Conservation (phyloP, 345 rosid genomes). For the Citrus australasica region DNA sequence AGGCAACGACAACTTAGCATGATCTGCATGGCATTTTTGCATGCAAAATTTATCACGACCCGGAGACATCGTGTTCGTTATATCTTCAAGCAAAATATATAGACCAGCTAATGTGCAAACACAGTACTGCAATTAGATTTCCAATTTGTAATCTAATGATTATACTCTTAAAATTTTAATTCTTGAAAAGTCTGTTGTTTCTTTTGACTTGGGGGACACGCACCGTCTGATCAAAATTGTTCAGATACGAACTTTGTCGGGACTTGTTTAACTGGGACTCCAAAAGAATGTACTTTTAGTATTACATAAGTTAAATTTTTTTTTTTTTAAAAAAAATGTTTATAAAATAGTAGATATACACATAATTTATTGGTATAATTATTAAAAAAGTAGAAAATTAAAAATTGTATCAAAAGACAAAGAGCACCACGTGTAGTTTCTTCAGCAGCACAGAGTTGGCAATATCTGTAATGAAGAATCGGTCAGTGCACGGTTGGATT, state of each 20-base stretch:
- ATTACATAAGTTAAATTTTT: too few relatives aligned
- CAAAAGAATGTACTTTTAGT: not conserved
- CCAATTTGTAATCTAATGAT: not conserved
- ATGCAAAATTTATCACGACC: not conserved
- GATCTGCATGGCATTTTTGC: not conserved
- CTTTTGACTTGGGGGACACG: not conserved
- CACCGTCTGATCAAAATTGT: not conserved
- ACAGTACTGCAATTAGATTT: not conserved
- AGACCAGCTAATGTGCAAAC: not conserved
- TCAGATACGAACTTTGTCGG: conserved; percentile 17
- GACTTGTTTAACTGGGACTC: conserved; percentile 14
- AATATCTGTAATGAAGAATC: not conserved
- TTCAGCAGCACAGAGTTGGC: not conserved
- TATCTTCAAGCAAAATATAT: not conserved
- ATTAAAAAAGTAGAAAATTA: not conserved
- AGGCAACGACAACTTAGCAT: not conserved
- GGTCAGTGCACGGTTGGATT: conserved; percentile 2
- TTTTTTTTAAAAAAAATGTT: too few relatives aligned
- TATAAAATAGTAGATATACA: not conserved
- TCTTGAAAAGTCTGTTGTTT: not conserved
- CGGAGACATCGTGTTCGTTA: not conserved
- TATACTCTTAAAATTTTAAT: not conserved
- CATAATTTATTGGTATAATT: too few relatives aligned
- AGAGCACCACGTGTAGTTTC: not conserved
- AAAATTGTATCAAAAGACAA: not conserved